phyloP scores from a whole-genome alignment of 768 basidiomycete genomes.

The Hemileccinum impolitum region DNA sequence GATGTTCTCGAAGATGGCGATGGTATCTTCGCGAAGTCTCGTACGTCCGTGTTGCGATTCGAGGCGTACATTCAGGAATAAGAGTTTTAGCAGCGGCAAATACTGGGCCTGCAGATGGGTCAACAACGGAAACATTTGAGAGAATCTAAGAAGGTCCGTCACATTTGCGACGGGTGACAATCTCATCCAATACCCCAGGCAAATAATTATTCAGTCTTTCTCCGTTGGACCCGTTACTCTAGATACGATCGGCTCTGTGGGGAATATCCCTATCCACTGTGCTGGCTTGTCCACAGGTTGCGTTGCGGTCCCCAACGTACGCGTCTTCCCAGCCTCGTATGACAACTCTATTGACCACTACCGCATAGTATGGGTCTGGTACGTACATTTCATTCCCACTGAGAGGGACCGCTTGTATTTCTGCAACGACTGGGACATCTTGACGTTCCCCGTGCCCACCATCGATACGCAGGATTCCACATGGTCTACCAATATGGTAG shows the following conservation, averaged over 20 bases:
- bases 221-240: conserved; percentile 41
- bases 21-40: conserved; percentile 57
- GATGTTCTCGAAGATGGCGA: conserved; percentile 56
- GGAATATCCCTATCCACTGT: conserved; percentile 50
- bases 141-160: conserved; percentile 50
- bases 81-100: conserved; percentile 63
- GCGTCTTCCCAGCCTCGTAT: conserved; percentile 8
- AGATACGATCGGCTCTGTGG: conserved; percentile 47
- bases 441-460: conserved; percentile 51
- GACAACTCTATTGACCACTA: not conserved
- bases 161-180: too few relatives aligned
- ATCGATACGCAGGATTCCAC: conserved; percentile 37
- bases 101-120: conserved; percentile 35
- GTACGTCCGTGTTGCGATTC: conserved; percentile 57
- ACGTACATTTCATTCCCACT: conserved; percentile 52
- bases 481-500: conserved; percentile 54
- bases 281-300: conserved; percentile 50
- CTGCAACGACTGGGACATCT: conserved; percentile 33
- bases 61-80: conserved; percentile 60
- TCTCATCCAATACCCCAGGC: too few relatives aligned
- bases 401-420: conserved; percentile 36
- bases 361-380: conserved; percentile 47
- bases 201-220: conserved; percentile 58
- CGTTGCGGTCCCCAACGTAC: conserved; percentile 58
- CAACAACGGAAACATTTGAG: conserved; percentile 46